These are phyloP conservation scores for Penicilliopsis zonata DNA, from an alignment of 495 filamentous ascomycete species.

Conservation along the genomic window DNA sequence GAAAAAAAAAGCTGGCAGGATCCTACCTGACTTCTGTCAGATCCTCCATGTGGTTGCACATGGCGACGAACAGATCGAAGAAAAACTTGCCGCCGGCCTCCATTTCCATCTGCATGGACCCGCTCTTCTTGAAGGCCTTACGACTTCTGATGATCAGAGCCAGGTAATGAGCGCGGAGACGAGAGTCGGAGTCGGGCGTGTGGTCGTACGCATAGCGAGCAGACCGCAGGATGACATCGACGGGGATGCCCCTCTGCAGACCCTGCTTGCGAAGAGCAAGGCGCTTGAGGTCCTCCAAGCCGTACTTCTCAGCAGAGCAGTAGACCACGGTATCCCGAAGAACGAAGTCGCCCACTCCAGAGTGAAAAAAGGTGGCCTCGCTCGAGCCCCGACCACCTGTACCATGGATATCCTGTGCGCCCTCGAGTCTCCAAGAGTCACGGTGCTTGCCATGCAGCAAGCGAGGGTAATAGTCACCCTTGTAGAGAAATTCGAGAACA, in stretches of 20 bases:
- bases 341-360: constrained; percentile 55
- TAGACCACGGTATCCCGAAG: constrained; percentile 87
- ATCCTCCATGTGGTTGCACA: constrained; percentile 95
- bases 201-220: constrained; percentile 90
- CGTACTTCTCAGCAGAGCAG: constrained; percentile 78
- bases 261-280: constrained; percentile 88
- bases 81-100: constrained; percentile 82
- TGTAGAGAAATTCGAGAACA: constrained; percentile 60
- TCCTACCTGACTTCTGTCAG: constrained; percentile 49
- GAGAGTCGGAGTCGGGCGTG: constrained; percentile 81
- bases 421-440: constrained; percentile 60
- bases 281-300: constrained; percentile 74
- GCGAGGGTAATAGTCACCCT: constrained; percentile 56
- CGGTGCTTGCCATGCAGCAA: constrained; percentile 35
- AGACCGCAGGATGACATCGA: constrained; percentile 76
- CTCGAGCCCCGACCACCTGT: constrained; percentile 49
- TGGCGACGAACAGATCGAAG: constrained; percentile 93
- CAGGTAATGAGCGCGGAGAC: constrained; percentile 86
- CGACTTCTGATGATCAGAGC: constrained; percentile 88
- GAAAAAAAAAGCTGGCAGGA: constrained; percentile 4
- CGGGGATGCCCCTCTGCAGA: constrained; percentile 72
- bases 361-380: constrained; percentile 63
- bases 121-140: constrained; percentile 89
- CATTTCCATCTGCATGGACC: constrained; percentile 97
- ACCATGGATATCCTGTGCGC: constrained; percentile 28